These are phyloP conservation scores for Candida morakotiae DNA, from an alignment of 805 yeast genomes.

Conservation along the genomic window DNA sequence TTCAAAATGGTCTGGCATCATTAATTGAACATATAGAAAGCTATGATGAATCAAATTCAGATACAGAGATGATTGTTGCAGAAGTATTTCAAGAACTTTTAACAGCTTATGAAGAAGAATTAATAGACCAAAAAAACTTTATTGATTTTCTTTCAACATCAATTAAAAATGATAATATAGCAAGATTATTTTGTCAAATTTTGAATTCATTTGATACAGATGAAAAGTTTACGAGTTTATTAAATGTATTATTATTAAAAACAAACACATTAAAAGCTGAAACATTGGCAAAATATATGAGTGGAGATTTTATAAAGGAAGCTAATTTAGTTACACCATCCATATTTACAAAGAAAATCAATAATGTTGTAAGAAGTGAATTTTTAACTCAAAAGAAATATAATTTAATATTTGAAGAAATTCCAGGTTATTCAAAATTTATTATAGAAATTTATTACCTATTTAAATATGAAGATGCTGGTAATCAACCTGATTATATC, in stretches of 20 bases:
- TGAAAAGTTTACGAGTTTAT: constrained; percentile 16
- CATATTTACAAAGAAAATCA: constrained; percentile 32
- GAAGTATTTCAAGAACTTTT: constrained; percentile 31
- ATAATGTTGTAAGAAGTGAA: constrained; percentile 37
- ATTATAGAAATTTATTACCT: constrained; percentile 45
- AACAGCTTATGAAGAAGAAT: constrained; percentile 20
- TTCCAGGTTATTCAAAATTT: constrained; percentile 73
- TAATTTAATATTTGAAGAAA: constrained; percentile 68
- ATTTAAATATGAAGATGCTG: constrained; percentile 32
- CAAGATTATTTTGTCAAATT: constrained; percentile 34
- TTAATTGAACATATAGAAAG: constrained; percentile 27
- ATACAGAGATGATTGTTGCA: constrained; percentile 16
- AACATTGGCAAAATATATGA: constrained; percentile 27
- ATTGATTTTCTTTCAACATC: constrained; percentile 21
- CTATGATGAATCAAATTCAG: constrained; percentile 16
- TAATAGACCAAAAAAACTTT: constrained; percentile 12
- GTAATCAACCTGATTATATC: constrained; percentile 40
- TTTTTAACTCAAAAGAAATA: constrained; percentile 51
- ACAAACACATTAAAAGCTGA: constrained; percentile 24
- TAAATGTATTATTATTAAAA: constrained; percentile 18
- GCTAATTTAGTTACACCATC: constrained; percentile 29
- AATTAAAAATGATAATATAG: constrained; percentile 28
- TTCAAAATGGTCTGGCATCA: constrained; percentile 29
- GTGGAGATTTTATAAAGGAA: constrained; percentile 23
- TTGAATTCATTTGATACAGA: constrained; percentile 33